Conservation (phyloP, 2,329 filamentous ascomycete genomes). For the Fusarium palustre region DNA sequence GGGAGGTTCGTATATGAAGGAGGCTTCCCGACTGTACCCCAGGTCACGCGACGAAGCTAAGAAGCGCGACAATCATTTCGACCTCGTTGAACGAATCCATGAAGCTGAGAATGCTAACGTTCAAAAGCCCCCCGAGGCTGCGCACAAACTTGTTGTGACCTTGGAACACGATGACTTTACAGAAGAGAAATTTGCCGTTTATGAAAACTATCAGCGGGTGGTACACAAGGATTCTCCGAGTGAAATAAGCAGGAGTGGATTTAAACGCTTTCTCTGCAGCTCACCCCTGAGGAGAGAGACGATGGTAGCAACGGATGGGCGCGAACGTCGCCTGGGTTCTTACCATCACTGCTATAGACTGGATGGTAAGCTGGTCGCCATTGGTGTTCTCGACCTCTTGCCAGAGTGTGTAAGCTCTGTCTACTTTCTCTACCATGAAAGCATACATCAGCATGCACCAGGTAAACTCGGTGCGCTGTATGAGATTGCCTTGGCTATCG, state of each 20-base stretch:
- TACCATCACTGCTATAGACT: conserved; percentile 86
- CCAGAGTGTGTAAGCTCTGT: conserved; percentile 83
- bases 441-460: conserved; percentile 75
- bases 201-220: conserved; percentile 77
- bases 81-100: conserved; percentile 74
- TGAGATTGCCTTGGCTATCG: conserved; percentile 77
- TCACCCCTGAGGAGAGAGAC: conserved; percentile 70
- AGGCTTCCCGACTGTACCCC: conserved; percentile 72
- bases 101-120: conserved; percentile 71
- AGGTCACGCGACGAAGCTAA: conserved; percentile 74
- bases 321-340: conserved; percentile 71
- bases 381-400: conserved; percentile 81
- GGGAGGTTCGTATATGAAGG: conserved; percentile 74
- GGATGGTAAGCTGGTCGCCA: conserved; percentile 79
- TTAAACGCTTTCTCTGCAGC: conserved; percentile 78
- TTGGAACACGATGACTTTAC: conserved; percentile 78
- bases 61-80: conserved; percentile 74
- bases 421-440: conserved; percentile 85
- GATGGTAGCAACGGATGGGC: conserved; percentile 60
- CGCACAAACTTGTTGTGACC: conserved; percentile 75
- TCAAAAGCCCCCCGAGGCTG: conserved; percentile 70
- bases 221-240: conserved; percentile 75
- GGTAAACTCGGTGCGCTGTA: conserved; percentile 81
- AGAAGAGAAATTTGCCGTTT: conserved; percentile 79
- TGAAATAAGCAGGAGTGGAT: conserved; percentile 70